Base-by-base conservation (phyloP, 1,284 basidiomycete species). In the Papiliotrema fonsecae region DNA sequence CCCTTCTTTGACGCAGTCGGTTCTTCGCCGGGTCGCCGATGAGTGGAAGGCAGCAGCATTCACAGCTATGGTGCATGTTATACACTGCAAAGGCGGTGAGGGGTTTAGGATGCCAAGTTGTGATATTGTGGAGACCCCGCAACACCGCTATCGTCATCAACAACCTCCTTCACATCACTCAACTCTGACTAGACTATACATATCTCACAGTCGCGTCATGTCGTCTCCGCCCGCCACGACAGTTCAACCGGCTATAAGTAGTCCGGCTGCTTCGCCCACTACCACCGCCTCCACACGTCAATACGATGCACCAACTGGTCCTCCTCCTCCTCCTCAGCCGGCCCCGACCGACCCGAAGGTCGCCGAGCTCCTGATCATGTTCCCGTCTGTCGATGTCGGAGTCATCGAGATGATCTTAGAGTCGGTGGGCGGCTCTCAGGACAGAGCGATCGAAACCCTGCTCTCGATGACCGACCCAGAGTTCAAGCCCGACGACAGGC, bases 321-420 rank as follows among this genome's bases (percentile, higher is more conserved):
- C 34, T 6, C 34, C 34, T 16, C 34, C 34, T 24, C 42, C 38
- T 14, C 28, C 36, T 1, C 32, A 32, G 1, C 52, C 54, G 11
- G 50, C 57, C 1, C 30, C 47, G 5, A 36, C 56, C 41, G 55
- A 69, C 43, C 63, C 67, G 4, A 67, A 69, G 44, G 55, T 71
- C 27, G 52, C 56, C 24, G 62, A 65, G 39, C 60, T 71, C 2
- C 60, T 60, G 28, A 47, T 57, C 45, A 70, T 71, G 55, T 72
- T 72, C 61, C 69, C 69, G 1, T 58, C 58, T 1, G 62, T 74
- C 43, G 72, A 74, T 18, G 27, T 55, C 7, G 49, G 50, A 25
- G 69, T 74, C 11, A 69, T 74, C 27, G 68, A 70, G 55, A 57
- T 69, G 40, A 64, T 74, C 10, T 62, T 74, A n/a, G 70, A 71